A percentile compares a stretch with the other conserved stretches of the same genome.
phyloP scores from a whole-genome alignment of 2,329 filamentous ascomycete genomes.

The Dactylellina drechsleri region DNA sequence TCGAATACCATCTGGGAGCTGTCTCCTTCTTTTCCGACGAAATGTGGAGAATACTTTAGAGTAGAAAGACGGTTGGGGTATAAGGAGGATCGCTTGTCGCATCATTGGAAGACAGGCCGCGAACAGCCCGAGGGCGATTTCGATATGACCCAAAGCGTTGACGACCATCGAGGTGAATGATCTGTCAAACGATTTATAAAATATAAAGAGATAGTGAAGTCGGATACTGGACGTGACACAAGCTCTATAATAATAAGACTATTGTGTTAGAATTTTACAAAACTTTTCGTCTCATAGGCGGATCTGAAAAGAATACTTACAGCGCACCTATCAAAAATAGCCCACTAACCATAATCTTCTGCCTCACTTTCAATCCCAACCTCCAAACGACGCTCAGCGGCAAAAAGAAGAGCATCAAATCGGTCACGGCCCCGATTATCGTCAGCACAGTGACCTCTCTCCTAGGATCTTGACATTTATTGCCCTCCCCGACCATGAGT shows the following conservation, averaged over 20 bases:
- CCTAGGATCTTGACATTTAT: conserved; percentile 25
- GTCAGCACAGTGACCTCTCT: conserved; percentile 28
- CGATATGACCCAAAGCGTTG: conserved; percentile 39
- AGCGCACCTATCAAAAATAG: conserved; percentile 36
- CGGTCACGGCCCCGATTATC: conserved; percentile 25
- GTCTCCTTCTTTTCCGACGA: conserved; percentile 14
- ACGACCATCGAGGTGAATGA: conserved; percentile 32
- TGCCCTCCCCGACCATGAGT: conserved; percentile 13
- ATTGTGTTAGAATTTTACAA: neutral
- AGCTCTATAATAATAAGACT: conserved; percentile 13
- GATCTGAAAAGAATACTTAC: conserved; percentile 18
- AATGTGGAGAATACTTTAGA: conserved; percentile 11
- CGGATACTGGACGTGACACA: conserved; percentile 37
- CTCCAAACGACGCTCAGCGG: conserved; percentile 45
- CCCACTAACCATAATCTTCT: conserved; percentile 46
- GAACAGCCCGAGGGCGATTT: conserved; percentile 38
- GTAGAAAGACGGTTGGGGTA: conserved; percentile 23
- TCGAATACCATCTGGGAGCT: neutral
- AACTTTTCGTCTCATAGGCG: neutral
- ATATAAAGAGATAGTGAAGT: conserved; percentile 24
- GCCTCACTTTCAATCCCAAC: conserved; percentile 18
- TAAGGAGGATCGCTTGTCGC: conserved; percentile 43
- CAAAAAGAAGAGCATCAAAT: conserved; percentile 38
- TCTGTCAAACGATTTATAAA: conserved; percentile 40
- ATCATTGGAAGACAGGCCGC: conserved; percentile 45